Conservation (phyloP, 2,329 filamentous ascomycete genomes). For the Huntiella decipiens region DNA sequence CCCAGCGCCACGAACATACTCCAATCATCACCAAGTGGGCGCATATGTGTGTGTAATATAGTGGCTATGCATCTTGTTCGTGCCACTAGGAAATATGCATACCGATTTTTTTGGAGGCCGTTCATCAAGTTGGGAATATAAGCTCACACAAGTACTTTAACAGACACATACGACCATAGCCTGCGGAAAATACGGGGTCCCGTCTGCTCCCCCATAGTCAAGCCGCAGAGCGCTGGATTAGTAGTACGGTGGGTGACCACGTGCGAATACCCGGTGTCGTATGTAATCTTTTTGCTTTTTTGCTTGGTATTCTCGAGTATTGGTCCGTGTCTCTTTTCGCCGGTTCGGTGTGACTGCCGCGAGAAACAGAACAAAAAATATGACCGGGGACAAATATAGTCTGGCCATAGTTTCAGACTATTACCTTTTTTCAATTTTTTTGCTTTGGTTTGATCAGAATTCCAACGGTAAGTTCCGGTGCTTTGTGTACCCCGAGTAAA, state of each 20-base stretch:
- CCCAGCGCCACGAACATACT: no score
- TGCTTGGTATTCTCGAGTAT: neutral
- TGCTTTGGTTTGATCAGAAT: neutral
- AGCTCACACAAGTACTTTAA: no score
- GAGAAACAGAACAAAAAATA: no score
- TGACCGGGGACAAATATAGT: no score
- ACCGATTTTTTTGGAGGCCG: no score
- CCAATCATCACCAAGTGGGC: no score
- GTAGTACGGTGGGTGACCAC: constrained; percentile 8
- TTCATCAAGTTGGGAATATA: no score
- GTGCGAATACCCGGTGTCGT: constrained; percentile 8
- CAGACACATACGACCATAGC: constrained; percentile 4
- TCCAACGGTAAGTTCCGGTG: no score
- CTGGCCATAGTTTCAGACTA: neutral
- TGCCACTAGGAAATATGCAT: neutral
- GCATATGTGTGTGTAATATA: no score
- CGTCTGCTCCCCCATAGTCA: constrained; percentile 8
- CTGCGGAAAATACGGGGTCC: constrained; percentile 7
- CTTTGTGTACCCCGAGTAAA: neutral
- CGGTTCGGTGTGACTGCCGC: neutral
- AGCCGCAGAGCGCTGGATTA: constrained; percentile 6
- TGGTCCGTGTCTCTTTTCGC: neutral
- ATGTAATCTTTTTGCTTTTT: neutral
- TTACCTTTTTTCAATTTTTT: neutral
- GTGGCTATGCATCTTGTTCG: neutral